Evolutionary conservation across 2,329 filamentous ascomycete species (phyloP), one percentile per base, ranked within the genome.

Genomic region (Dactylellina leptospora): DNA sequence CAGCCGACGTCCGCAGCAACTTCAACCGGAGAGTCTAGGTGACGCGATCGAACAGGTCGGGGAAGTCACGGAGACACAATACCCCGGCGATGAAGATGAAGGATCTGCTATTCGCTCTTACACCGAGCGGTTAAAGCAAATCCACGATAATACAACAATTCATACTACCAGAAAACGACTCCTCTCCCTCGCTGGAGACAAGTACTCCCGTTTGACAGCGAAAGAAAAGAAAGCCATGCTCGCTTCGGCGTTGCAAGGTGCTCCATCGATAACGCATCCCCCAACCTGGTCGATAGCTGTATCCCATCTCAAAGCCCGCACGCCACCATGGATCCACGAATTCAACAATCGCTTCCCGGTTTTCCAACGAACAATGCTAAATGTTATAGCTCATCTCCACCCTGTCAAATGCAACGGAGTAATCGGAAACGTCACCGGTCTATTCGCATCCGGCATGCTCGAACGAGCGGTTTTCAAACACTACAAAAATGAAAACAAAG

Each of bases 331-430:
- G 59, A 40, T 72, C 28, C 68, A 72, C 33, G 59, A 72, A 60
- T 72, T 72, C 23, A 72, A 72, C 53, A 72, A 72, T 30, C 53
- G 68, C 3, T 72, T 72, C 36, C 68, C 68, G 0, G 30, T 72
- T 2, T 22, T 59, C 9, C 68, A 64, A 28, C 68, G 68, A 8
- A 72, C 83, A 0, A 79, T 84, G 4, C 79, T 85, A 0, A 81
- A 79, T 22, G 81, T 83, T 0, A 76, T 85, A 2, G 82, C 81
- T 69, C 84, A 85, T 74, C 84, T 85, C 64, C 84, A 85, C 69
- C 82, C 83, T 0, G 80, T 85, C 51, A 79, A 78, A 42, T 82
- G 85, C 70, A 76, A 79, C n/a, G 84, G 83, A 0, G 79, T 86
- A 48, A 84, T 81, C 23, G 81, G 81, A 1, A 82, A 82, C 3